Base-by-base conservation (phyloP, 495 filamentous ascomycete genomes). In the Clohesyomyces aquaticus region DNA sequence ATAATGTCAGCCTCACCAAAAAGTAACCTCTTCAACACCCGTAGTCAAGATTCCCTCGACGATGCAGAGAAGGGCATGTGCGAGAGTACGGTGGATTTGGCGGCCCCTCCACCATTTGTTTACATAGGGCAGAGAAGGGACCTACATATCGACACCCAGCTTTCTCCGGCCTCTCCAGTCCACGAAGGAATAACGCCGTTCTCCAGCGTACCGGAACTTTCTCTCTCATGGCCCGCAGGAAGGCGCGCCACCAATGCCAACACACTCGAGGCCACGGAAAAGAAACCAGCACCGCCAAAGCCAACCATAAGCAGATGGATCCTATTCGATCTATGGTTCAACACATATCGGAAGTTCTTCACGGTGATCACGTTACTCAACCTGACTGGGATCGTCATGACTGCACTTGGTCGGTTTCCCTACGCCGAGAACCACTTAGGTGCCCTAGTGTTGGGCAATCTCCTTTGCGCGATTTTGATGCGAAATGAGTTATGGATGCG, bases 341-440 rank as follows among this genome's bases (percentile, higher is more conserved):
- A 78, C 71, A 78, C 77, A 32, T 79, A 79, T 59, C 72, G 74
- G 21, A 79, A 78, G 70, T 76, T 79, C 64, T 79, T 79, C 71
- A 76, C 69, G 23, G 74, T 79, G 46, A 73, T 78, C 29, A 74
- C 71, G 0, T 27, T 68, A 47, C 68, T 78, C 61, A 79, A 79
- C 68, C 38, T 76, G 50, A 60, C 62, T 23, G 77, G 77, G 18
- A 76, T 79, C 47, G 60, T 77, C 61, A 43, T 79, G 65, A 73
- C 75, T 0, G 70, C 71, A 19, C 55, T 74, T 1, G 73, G 72
- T 21, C 61, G 63, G 42, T 79, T 78, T 55, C 62, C 67, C 9
- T 79, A 79, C 45, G 77, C 76, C 16, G 72, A 76, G 53, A 73
- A 77, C 47, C 76, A 79, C 52, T 68, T 76, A 0, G 77, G 77